A percentile compares a stretch with the other conserved stretches of the same genome.
These are phyloP conservation scores for Cerioporus squamosus DNA, from an alignment of 1,284 basidiomycete species.

Conservation along the genomic window DNA sequence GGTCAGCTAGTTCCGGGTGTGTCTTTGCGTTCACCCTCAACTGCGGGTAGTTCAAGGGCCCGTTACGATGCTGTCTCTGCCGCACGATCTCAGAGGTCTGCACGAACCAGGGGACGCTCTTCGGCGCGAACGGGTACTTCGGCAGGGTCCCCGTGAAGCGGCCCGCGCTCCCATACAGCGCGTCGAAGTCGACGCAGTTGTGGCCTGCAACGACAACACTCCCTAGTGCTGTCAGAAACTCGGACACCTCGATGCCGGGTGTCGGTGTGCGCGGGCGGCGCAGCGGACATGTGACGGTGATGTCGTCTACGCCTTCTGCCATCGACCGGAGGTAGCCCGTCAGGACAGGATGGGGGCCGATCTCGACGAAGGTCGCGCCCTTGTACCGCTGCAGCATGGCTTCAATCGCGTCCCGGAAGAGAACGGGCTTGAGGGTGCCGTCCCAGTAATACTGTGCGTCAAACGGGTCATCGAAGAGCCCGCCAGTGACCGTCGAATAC, in stretches of 20 bases:
- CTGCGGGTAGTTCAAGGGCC: constrained; percentile 39
- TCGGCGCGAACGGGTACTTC: constrained; percentile 24
- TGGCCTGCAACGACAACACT: constrained; percentile 17
- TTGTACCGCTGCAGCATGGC: constrained; percentile 22
- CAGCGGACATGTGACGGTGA: constrained; percentile 35
- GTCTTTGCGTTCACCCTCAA: constrained; percentile 39
- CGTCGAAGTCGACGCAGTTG: constrained; percentile 22
- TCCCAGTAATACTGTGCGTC: constrained; percentile 41
- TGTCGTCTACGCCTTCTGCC: constrained; percentile 14
- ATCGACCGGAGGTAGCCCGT: constrained; percentile 34
- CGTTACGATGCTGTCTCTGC: constrained; percentile 29
- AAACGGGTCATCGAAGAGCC: constrained; percentile 20
- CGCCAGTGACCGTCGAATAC: constrained; percentile 33
- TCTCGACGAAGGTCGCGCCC: constrained; percentile 35
- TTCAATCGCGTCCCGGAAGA: constrained; percentile 32
- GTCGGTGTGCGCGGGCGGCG: constrained; percentile 28
- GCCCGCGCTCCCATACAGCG: constrained; percentile 6
- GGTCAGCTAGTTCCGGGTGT: constrained; percentile 43
- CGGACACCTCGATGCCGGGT: constrained; percentile 1
- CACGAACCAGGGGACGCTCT: constrained; percentile 15
- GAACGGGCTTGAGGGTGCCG: constrained; percentile 36
- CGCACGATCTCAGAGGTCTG: constrained; percentile 16
- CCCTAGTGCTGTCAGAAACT: constrained; percentile 16
- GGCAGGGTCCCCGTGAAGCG: not conserved
- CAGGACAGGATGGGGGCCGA: constrained; percentile 42